Conservation (phyloP, 345 rosid species). For the Syzygium jambos region DNA sequence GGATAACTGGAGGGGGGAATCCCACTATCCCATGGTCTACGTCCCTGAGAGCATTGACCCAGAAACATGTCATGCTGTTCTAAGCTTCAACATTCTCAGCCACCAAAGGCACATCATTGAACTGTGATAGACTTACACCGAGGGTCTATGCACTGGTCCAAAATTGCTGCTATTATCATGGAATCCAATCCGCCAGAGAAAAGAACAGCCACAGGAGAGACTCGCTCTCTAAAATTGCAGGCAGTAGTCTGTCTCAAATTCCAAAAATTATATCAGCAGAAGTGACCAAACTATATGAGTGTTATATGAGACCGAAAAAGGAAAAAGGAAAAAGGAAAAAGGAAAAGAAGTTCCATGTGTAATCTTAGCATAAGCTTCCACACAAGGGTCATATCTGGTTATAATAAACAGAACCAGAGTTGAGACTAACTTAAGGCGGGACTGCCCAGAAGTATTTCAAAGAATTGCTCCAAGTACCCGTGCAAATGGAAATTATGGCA, state of each 20-base stretch:
- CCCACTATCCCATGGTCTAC: not conserved
- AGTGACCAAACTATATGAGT: not conserved
- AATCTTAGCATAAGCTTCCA: not conserved
- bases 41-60: not conserved
- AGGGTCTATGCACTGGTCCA: conserved; percentile 71
- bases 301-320: not conserved
- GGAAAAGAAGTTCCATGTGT: not conserved
- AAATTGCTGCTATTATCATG: conserved; percentile 84
- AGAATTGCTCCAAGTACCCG: not conserved
- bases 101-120: not conserved
- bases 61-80: not conserved
- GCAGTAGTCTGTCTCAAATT: not conserved
- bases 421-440: not conserved
- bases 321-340: not conserved
- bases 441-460: not conserved
- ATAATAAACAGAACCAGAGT: not conserved
- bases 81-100: not conserved
- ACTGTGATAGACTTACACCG: conserved; percentile 30
- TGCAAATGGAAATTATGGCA: not conserved
- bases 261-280: not conserved
- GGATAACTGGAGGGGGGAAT: not conserved
- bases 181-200: conserved; percentile 98
- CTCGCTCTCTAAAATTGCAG: not conserved
- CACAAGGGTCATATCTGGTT: not conserved
- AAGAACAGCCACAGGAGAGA: conserved; percentile 69